phyloP scores from a whole-genome alignment of 108 stramenopile species.

The Discostella stelligeroides region DNA sequence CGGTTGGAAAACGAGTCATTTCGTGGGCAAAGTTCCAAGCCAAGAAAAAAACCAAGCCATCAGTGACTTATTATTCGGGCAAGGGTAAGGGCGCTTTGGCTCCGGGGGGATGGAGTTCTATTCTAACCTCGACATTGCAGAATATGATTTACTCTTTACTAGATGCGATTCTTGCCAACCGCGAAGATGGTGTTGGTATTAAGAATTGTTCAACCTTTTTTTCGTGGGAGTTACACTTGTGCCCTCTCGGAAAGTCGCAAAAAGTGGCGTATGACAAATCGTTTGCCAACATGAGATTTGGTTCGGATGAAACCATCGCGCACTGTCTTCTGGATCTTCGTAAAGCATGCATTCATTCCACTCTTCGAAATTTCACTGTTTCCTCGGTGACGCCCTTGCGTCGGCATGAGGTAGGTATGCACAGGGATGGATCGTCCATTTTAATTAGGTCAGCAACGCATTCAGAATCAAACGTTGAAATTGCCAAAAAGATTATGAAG shows the following conservation, averaged over 20 bases:
- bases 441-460: constrained; percentile 12
- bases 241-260: constrained; percentile 49
- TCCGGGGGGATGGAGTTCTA: constrained; percentile 3
- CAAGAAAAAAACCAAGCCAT: constrained; percentile 7
- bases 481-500: constrained; percentile 47
- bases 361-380: constrained; percentile 29
- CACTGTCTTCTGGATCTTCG: constrained; percentile 35
- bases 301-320: constrained; percentile 30
- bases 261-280: constrained; percentile 54
- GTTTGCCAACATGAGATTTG: constrained; percentile 52
- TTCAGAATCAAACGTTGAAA: constrained; percentile 60
- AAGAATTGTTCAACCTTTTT: background rate
- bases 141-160: constrained; percentile 1
- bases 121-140: constrained; percentile 16
- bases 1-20: constrained; percentile 45
- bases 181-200: background rate
- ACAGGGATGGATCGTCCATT: background rate
- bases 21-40: constrained; percentile 53
- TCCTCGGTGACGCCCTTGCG: constrained; percentile 33
- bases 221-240: constrained; percentile 54
- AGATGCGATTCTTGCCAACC: background rate
- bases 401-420: background rate
- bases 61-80: background rate
- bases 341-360: constrained; percentile 47
- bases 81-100: background rate